Conservation (phyloP, 2,329 filamentous ascomycete genomes). For the Aspergillus brunneoviolaceus region DNA sequence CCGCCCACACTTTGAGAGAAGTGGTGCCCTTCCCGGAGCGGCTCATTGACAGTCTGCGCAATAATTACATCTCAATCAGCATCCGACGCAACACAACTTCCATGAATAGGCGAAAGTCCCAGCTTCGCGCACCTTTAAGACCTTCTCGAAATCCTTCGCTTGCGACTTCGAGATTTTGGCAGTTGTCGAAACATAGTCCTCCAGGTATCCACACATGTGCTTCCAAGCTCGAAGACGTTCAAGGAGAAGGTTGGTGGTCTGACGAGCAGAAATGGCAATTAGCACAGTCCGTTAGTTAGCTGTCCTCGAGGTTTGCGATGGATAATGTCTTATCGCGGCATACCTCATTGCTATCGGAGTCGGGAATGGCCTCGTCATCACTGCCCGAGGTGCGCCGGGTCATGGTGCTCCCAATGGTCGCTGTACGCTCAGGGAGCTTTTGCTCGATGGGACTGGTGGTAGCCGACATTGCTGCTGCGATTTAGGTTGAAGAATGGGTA, state of each 20-base stretch:
- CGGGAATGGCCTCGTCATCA: conserved; percentile 43
- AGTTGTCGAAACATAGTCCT: conserved; percentile 81
- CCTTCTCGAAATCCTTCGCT: conserved; percentile 92
- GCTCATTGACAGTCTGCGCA: conserved; percentile 73
- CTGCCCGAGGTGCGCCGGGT: conserved; percentile 36
- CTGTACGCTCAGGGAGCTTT: conserved; percentile 36
- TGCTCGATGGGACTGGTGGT: conserved; percentile 29
- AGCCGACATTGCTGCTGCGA: conserved; percentile 26
- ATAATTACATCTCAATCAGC: conserved; percentile 8
- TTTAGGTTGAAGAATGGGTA: neutral
- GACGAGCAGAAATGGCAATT: neutral
- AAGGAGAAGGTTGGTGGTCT: conserved; percentile 77
- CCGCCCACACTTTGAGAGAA: conserved; percentile 90
- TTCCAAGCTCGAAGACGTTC: conserved; percentile 95
- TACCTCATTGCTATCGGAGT: conserved; percentile 44
- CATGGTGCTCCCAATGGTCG: conserved; percentile 31
- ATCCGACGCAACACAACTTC: neutral
- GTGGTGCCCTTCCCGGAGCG: conserved; percentile 85
- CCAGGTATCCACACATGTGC: conserved; percentile 84
- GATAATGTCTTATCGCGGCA: conserved; percentile 14
- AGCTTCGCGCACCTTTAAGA: conserved; percentile 67
- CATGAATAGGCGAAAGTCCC: neutral
- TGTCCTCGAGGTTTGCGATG: neutral
- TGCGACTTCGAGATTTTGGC: conserved; percentile 84
- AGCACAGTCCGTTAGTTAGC: neutral